Base-by-base conservation (phyloP, 2,329 filamentous ascomycete species). In the Cercospora citrullina region DNA sequence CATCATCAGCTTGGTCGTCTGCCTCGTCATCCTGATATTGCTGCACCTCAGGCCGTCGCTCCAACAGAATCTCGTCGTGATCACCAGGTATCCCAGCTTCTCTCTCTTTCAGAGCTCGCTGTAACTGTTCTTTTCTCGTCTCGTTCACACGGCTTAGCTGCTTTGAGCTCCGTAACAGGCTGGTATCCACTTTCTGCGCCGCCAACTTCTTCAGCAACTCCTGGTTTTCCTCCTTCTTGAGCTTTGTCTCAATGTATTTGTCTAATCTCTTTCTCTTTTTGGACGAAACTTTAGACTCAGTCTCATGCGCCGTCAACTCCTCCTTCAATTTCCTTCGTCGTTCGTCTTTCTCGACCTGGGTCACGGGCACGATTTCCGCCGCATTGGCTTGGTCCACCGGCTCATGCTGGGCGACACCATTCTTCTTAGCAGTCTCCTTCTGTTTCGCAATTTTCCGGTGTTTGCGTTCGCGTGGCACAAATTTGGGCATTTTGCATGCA, bases 181-280 rank as follows among this genome's bases (percentile, higher is more conserved):
- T 92, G 1, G 92, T 96, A 77, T 98, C 94, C 72, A 95, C 87
- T 76, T 91, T 93, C 64, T 88, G 86, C 69, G 88, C 85, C 18
- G 92, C 91, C 28, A 99, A 85, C 77, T 95, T 94, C 77, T 91
- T 91, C 74, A 98, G 85, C 31, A 99, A 83, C 66, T 89, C 91
- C 30, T 92, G 85, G 75, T 92, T 96, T 79, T 98, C 94, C 77
- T 99, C 95, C 79, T 96, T 97, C 79, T 90, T 91, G 57, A 99
- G 84, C 84, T 99, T 99, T 67, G 87, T 95, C 75, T 98, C 94
- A 78, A 91, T 88, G 72, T 90, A 91, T 76, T 90, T 90, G 72
- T 90, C 87, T 70, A 91, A 75, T 64, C 89, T 82, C 80, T 90
- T 90, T 73, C 87, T 84, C 79, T 91, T 91, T 79, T 90, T 90